These are phyloP conservation scores for Pilasporangium apinafurcum DNA, from an alignment of 352 stramenopile species.

Conservation along the genomic window DNA sequence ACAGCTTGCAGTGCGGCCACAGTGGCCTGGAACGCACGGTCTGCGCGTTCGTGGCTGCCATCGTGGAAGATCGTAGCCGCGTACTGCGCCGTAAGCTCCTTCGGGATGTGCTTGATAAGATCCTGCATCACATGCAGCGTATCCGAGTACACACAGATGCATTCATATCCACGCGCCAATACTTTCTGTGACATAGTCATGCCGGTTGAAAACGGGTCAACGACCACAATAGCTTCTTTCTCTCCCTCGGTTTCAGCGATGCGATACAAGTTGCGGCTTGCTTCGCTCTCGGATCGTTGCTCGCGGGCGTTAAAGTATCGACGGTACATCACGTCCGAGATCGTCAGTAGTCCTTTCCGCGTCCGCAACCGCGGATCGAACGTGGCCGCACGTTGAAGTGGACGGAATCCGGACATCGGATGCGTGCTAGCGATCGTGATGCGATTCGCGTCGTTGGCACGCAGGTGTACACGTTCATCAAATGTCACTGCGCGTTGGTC, in stretches of 20 bases:
- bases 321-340: conserved; percentile 71
- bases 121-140: conserved; percentile 69
- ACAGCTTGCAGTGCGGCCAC: conserved; percentile 25
- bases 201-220: conserved; percentile 95
- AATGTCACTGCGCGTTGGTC: conserved; percentile 78
- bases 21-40: conserved; percentile 27
- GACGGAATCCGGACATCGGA: conserved; percentile 60
- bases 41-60: conserved; percentile 20
- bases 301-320: conserved; percentile 83
- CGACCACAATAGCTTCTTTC: conserved; percentile 83
- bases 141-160: conserved; percentile 73
- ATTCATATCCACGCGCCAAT: conserved; percentile 77
- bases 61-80: conserved; percentile 71
- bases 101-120: conserved; percentile 60
- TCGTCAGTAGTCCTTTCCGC: conserved; percentile 53
- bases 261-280: conserved; percentile 39
- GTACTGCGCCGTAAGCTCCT: conserved; percentile 42
- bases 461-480: conserved; percentile 73
- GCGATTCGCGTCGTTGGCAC: conserved; percentile 10
- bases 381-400: conserved; percentile 69
- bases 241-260: conserved; percentile 42
- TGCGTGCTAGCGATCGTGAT: conserved; percentile 40
- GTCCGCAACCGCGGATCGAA: conserved; percentile 67
- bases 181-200: conserved; percentile 89
- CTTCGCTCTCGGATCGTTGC: conserved; percentile 25